Percentiles rank a stretch among this genome's conserved stretches.
Conservation (phyloP, 192 early-diverging fungal species). For the Funneliformis geosporum region DNA sequence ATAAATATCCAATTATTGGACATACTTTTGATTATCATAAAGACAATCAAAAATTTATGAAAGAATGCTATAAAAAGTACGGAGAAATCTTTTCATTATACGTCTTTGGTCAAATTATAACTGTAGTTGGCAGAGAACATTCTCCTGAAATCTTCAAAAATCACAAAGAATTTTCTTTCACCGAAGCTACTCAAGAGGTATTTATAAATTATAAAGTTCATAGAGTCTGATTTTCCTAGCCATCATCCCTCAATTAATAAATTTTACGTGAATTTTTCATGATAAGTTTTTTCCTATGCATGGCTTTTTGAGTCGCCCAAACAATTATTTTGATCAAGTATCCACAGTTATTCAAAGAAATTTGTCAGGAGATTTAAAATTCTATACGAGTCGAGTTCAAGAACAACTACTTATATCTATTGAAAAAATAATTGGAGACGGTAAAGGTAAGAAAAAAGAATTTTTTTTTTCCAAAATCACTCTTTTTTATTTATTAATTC, state of each 20-base stretch:
- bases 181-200: neutral
- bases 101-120: neutral
- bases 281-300: no score
- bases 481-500: neutral
- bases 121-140: neutral
- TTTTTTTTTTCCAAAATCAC: neutral
- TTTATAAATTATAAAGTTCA: no score
- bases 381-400: neutral
- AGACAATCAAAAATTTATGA: neutral
- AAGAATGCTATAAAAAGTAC: neutral
- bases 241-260: no score
- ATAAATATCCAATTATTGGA: conserved; percentile 1
- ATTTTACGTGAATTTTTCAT: no score
- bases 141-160: neutral
- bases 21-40: neutral
- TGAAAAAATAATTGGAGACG: neutral
- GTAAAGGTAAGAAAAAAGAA: neutral
- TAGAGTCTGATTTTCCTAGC: no score
- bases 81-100: conserved; percentile 12
- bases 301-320: no score
- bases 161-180: neutral
- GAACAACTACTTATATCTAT: neutral
- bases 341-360: neutral
- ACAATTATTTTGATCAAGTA: no score
- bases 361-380: neutral